These are phyloP conservation scores for Coemansia erecta DNA, from an alignment of 192 early-diverging fungal species.

Conservation along the genomic window DNA sequence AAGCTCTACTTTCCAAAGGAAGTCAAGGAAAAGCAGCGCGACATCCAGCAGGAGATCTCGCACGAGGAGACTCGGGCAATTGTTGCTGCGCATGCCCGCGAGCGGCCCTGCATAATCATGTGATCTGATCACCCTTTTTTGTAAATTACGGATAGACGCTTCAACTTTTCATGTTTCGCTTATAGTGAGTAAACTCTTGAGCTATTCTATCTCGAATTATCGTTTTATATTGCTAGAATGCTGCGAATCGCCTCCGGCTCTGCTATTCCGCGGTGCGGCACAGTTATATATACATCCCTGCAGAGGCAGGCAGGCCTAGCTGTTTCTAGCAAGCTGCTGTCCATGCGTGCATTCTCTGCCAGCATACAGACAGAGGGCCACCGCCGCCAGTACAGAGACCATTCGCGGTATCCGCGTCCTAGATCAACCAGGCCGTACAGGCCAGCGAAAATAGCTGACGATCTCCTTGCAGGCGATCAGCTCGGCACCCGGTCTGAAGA, in stretches of 20 bases:
- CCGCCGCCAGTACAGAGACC: conserved; percentile 26
- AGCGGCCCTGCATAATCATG: conserved; percentile 35
- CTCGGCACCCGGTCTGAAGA: conserved; percentile 3
- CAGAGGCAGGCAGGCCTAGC: neutral
- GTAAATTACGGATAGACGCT: too few species aligned
- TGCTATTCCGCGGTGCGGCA: conserved; percentile 8
- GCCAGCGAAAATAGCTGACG: conserved; percentile 24
- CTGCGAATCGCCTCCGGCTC: conserved; percentile 18
- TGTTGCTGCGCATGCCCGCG: conserved; percentile 44
- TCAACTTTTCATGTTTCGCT: too few species aligned
- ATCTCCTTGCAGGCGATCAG: conserved; percentile 12
- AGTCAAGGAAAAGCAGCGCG: conserved; percentile 67
- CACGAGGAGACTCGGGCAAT: conserved; percentile 63
- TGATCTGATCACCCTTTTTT: conserved; percentile 3
- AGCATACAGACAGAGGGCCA: conserved; percentile 6
- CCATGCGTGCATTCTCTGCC: conserved; percentile 3
- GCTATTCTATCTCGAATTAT: too few species aligned
- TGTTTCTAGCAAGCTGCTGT: conserved; percentile 7
- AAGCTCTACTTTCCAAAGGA: conserved; percentile 78
- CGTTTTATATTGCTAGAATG: conserved; percentile 11
- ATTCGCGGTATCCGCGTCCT: conserved; percentile 37
- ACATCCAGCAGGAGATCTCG: conserved; percentile 62
- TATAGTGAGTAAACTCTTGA: too few species aligned
- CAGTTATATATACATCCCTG: neutral
- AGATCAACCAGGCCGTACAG: conserved; percentile 16